Base-by-base conservation (phyloP, 2,329 filamentous ascomycete species). In the Neonectria neomacrospora region DNA sequence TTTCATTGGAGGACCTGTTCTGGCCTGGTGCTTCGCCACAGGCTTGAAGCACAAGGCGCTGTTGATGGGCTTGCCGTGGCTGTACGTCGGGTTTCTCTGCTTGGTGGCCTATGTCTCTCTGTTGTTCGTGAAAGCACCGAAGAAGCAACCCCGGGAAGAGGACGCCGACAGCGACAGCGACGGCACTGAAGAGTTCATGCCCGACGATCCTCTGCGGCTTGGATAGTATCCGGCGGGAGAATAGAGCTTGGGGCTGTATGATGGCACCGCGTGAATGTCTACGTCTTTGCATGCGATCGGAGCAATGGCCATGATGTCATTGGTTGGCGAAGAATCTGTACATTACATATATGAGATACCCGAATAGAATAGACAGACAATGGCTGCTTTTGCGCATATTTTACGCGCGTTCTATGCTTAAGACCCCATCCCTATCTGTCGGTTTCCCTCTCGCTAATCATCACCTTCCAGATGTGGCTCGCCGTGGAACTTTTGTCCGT, bases 1-100 rank as follows among this genome's bases (percentile, higher is more conserved):
- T 0, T 79, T 81, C 26, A 73, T 80, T 6, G 80, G 75, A n/a
- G 79, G 77, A 1, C 80, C 80, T 0, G 77, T 77, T 8, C 58
- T 81, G 45, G 80, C 80, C 0, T 77, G 75, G 72, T 76, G 72
- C 22, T 82, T 82, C 54, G 75, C 77, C 5, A 55, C 69, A 12
- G 80, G 80, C 0, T 42, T 81, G 65, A 71, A 75, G 51, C 69
- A 55, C 54, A 78, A 75, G 58, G 79, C 79, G 0, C 18, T 74
- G 1, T 78, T 75, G 75, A 79, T 71, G 34, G 80, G 80, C 0
- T 28, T 81, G 58, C 80, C 80, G 5, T 82, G 77, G 75, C 75
- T 80, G 50, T 82, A 81, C 52, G 65, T 80, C 16, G 73, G 74
- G 1, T 61, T 75, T 12, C 64, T 80, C 5, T 77, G 70, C 7